Evolutionary conservation across 2,329 filamentous ascomycete genomes (phyloP), one percentile per base, ranked within the genome.

Genomic region (Diaporthe caulivora): DNA sequence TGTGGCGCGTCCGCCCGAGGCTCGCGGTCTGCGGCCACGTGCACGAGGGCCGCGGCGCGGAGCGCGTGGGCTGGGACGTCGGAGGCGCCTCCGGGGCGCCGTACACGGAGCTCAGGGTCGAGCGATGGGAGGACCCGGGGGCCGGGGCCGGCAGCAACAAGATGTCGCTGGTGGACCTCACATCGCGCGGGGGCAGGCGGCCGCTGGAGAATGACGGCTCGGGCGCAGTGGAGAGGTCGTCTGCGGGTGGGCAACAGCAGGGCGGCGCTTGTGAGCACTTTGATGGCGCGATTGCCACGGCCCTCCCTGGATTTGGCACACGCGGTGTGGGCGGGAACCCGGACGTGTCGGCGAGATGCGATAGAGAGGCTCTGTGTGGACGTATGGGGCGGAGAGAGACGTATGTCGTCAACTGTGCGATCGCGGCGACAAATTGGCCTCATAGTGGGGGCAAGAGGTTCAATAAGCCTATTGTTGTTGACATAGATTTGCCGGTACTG

Each of bases 391-490:
- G 90, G 77, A 84, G 80, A 74, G 93, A 96, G 84, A 97, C 94
- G 1, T 95, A 92, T 79, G 84, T 97, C 70, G 88, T 97, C 77
- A 97, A 97, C 83, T 93, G 93, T 37, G 91, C 94, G 26, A 91
- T 95, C 75, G 89, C 93, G 86, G 91, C 90, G 55, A 91, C 87
- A 29, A 91, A 89, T 75, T 92, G 90, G 82, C 92, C 92, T 65
- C 91, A 93, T 76, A 78, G 77, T 1, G 87, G 86, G 1, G 90
- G 90, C 21, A 93, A 92, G 80, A 86, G 83, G 75, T 91, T 93
- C 82, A 91, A 95, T 82, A 94, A 95, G 80, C 92, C 94, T 26
- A 92, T 97, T 77, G 92, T 97, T n/a, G 91, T 97, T 17, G 94
- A 97, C 80, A 79, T 97, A 40, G 91, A 95, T 76, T 84, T 97